Conservation (phyloP, 164 flowering plant genomes). For the Umbilicus rupestris region DNA sequence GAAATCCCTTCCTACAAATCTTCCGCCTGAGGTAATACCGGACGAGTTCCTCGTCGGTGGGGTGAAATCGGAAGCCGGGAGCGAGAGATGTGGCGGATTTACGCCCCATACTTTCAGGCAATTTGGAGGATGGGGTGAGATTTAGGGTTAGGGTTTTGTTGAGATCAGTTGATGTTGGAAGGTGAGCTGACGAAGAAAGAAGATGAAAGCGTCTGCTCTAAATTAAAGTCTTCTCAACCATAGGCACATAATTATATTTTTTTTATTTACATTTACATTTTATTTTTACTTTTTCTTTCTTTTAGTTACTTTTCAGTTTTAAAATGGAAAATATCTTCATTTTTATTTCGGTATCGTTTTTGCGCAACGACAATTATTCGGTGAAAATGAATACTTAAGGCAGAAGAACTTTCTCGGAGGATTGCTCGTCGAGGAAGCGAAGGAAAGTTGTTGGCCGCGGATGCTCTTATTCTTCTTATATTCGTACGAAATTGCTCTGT, state of each 20-base stretch:
- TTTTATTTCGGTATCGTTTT: no score
- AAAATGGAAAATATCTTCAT: no score
- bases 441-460: no score
- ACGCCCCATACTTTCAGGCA: not conserved
- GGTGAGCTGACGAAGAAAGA: not conserved
- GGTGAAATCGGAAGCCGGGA: constrained; percentile 9
- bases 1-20: constrained; percentile 20
- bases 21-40: constrained; percentile 29
- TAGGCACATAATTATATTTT: no score
- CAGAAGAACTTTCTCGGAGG: no score
- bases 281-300: not conserved
- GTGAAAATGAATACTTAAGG: no score
- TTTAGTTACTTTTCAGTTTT: no score
- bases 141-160: constrained; percentile 1
- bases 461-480: no score
- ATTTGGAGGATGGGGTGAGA: not conserved
- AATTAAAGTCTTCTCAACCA: not conserved
- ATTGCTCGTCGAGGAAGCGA: no score
- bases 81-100: constrained; percentile 7
- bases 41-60: constrained; percentile 33
- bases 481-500: no score
- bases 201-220: not conserved
- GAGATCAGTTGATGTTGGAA: not conserved
- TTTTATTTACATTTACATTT: not conserved
- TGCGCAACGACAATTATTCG: no score